Evolutionary conservation across 1,284 basidiomycete genomes (phyloP), one percentile per base, ranked within the genome.

Genomic region (Puccinia triticina): DNA sequence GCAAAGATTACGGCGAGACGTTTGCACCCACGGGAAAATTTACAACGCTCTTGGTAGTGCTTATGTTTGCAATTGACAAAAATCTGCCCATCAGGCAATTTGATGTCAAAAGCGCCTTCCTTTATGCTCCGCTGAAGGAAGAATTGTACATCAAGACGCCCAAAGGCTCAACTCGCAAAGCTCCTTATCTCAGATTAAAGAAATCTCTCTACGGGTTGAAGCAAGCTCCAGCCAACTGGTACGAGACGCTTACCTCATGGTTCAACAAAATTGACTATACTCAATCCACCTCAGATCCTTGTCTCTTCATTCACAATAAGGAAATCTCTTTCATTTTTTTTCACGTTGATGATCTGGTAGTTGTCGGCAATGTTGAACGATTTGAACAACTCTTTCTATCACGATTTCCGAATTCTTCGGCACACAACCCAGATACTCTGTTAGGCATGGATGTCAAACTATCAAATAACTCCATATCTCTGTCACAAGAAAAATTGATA

Each of bases 1-100:
- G 89, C 0, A 69, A 88, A 0, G 88, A 90, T 83, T 90, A 88
- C 83, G 86, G 87, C 29, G 85, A 89, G 40, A 89, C 88, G 0
- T 89, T 86, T 78, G 85, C 88, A 0, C 89, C 89, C 4, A 43
- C 40, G 12, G 40, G 40, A 43, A 43, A 43, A 12, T 43, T 43
- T 12, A 43, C 40, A 12, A 43, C 40, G 7, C 12, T 43, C 4
- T 12, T 43, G 12, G 12, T 43, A 12, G 12, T 43, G 12, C 12
- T 43, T 7, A 43, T 43, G 40, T 43, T 43, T 43, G 40, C 40
- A 12, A 12, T 43, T 4, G 40, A 43, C 12, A 43, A 43, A 12
- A 43, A 43, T 7, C 12, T 43, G 12, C 12, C 40, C 4, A 43
- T 43, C 12, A 7, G 40, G 4, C 40, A 43, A 43, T 43, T 43